Conservation (phyloP, 2,329 filamentous ascomycete species). For the Alternaria viburni region DNA sequence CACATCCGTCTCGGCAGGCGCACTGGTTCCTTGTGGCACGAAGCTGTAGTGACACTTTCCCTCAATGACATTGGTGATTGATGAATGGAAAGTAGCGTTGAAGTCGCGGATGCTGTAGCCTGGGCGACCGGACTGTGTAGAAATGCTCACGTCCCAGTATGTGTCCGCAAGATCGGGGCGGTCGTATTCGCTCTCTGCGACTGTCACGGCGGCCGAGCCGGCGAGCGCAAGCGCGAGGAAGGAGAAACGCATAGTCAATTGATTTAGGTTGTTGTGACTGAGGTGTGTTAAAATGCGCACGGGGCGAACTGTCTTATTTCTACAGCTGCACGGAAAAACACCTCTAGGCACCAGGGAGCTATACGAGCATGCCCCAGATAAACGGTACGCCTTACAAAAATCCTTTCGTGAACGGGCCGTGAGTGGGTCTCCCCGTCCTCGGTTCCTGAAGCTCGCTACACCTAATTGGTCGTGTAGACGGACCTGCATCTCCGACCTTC, state of each 20-base stretch:
- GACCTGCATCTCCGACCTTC: background rate
- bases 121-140: constrained; percentile 12
- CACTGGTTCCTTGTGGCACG: constrained; percentile 14
- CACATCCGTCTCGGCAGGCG: constrained; percentile 10
- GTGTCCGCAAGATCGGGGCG: constrained; percentile 6
- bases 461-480: background rate
- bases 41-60: constrained; percentile 22
- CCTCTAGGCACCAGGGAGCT: constrained; percentile 9
- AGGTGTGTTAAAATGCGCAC: background rate
- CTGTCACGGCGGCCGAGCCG: constrained; percentile 3
- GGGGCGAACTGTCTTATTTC: background rate
- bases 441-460: background rate
- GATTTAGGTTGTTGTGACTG: background rate
- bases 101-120: constrained; percentile 18
- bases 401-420: background rate
- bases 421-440: background rate
- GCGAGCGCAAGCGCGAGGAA: background rate
- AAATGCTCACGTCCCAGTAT: constrained; percentile 20
- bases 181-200: background rate
- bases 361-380: constrained; percentile 12
- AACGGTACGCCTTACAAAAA: constrained; percentile 17
- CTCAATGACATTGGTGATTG: background rate
- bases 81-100: constrained; percentile 4
- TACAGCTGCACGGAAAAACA: background rate
- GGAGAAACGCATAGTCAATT: constrained; percentile 12